Conservation (phyloP, 192 early-diverging fungal species). For the Mycoemilia scoparia region DNA sequence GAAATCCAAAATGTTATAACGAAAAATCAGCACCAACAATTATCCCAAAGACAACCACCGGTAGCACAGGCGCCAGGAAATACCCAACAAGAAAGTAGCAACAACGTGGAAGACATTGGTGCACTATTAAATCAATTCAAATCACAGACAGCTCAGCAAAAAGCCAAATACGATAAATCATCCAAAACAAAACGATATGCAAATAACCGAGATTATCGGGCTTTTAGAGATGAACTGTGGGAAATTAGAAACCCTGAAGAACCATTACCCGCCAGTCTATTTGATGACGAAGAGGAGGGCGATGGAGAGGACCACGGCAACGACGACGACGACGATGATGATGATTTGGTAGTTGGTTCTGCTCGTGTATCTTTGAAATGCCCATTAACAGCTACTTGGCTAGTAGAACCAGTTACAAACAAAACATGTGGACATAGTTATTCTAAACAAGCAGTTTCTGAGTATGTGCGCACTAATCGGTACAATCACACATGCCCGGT, state of each 20-base stretch:
- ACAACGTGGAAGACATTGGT: too few relatives aligned
- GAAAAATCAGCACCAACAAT: too few relatives aligned
- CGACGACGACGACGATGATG: slow-evolving; percentile 3
- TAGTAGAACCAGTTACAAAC: slow-evolving; percentile 34
- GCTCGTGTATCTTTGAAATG: slow-evolving; percentile 23
- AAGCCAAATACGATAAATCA: slow-evolving; percentile 4
- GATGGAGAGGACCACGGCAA: slow-evolving; percentile 1
- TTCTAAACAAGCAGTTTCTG: slow-evolving; percentile 23
- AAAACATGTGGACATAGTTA: slow-evolving; percentile 32
- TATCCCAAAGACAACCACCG: too few relatives aligned
- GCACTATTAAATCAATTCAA: too few relatives aligned
- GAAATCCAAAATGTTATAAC: too few relatives aligned
- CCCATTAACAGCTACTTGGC: slow-evolving; percentile 30
- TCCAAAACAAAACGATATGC: slow-evolving; percentile 9
- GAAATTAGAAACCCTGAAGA: slow-evolving; percentile 16
- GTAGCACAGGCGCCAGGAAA: too few relatives aligned
- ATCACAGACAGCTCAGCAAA: too few relatives aligned
- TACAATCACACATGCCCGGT: slow-evolving; percentile 10
- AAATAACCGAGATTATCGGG: slow-evolving; percentile 5
- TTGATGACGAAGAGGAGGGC: slow-evolving; percentile 1
- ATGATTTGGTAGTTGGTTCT: slow-evolving; percentile 17
- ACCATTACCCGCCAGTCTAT: slow-evolving; percentile 15
- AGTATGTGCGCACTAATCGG: slow-evolving; percentile 7
- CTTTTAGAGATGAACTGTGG: slow-evolving; percentile 21
- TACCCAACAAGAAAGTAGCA: too few relatives aligned